Percentiles rank a stretch among this genome's conserved stretches.
Evolutionary conservation across 2,329 filamentous ascomycete genomes (phyloP).

Genomic region (Dactylonectria estremocensis): DNA sequence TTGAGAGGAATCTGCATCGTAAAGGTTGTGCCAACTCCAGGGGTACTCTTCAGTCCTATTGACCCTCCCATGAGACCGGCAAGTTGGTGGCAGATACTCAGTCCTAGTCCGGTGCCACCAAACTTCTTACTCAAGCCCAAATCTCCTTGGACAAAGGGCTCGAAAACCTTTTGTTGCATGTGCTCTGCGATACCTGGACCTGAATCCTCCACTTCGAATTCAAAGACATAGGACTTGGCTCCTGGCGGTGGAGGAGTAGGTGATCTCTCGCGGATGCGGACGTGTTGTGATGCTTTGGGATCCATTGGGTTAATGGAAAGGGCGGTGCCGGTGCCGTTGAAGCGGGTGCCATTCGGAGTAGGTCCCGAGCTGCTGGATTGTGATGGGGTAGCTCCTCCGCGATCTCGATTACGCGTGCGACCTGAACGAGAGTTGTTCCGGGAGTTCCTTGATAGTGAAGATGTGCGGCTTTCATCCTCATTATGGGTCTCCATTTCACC

Average conservation of each 20-base stretch:
- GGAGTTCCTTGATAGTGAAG: conserved; percentile 67
- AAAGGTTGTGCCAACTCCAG: conserved; percentile 84
- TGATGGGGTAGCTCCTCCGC: conserved; percentile 65
- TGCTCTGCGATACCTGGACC: conserved; percentile 87
- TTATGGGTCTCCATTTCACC: conserved; percentile 67
- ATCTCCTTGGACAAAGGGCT: conserved; percentile 96
- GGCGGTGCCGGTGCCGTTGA: conserved; percentile 63
- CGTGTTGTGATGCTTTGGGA: conserved; percentile 64
- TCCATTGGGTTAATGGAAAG: conserved; percentile 76
- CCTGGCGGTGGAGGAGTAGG: conserved; percentile 73
- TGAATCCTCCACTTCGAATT: conserved; percentile 91
- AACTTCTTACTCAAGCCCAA: conserved; percentile 90
- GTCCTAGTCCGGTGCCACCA: conserved; percentile 87
- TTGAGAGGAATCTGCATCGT: conserved; percentile 86
- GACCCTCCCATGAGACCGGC: conserved; percentile 86
- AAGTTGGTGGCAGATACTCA: conserved; percentile 92
- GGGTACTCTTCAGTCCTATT: conserved; percentile 79
- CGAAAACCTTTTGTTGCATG: conserved; percentile 88
- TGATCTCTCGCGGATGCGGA: conserved; percentile 68
- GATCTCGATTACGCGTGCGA: conserved; percentile 57
- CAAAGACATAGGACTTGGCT: conserved; percentile 80
- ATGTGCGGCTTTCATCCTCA: conserved; percentile 66
- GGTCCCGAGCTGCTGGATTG: conserved; percentile 65
- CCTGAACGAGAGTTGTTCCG: conserved; percentile 60
- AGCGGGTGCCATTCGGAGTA: conserved; percentile 39